Conservation (phyloP, 2,329 filamentous ascomycete genomes). For the Cladosporium sp. region DNA sequence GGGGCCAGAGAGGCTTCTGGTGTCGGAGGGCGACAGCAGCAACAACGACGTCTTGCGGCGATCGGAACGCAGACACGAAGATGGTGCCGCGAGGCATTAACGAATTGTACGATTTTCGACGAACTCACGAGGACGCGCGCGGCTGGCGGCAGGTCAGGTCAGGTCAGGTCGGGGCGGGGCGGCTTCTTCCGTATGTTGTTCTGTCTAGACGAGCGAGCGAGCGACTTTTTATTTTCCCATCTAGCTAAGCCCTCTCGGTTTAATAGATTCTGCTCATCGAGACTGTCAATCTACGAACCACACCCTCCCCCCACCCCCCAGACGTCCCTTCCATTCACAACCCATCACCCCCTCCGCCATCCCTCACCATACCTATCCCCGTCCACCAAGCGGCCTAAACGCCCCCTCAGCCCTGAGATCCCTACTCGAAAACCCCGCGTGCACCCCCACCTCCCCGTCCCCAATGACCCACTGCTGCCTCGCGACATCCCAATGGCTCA, state of each 20-base stretch:
- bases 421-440: constrained; percentile 24
- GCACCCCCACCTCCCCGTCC: constrained; percentile 16
- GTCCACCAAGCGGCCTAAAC: constrained; percentile 12
- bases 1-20: not conserved
- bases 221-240: no score
- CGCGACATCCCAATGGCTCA: constrained; percentile 38
- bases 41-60: no score
- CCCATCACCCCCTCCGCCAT: not conserved
- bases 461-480: constrained; percentile 35
- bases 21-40: no score
- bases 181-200: no score
- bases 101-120: constrained; percentile 9
- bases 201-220: no score
- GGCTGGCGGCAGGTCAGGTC: no score
- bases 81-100: constrained; percentile 24
- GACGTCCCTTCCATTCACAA: not conserved
- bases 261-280: no score
- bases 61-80: not conserved
- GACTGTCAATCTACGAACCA: no score
- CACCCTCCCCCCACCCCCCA: no score
- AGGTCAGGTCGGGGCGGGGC: no score
- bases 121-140: not conserved
- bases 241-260: no score
- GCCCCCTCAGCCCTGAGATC: constrained; percentile 16
- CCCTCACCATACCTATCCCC: no score